A percentile compares a stretch with the other conserved stretches of the same genome.
Evolutionary conservation across 768 basidiomycete species (phyloP).

Genomic region (Strobilomyces dryophilus): DNA sequence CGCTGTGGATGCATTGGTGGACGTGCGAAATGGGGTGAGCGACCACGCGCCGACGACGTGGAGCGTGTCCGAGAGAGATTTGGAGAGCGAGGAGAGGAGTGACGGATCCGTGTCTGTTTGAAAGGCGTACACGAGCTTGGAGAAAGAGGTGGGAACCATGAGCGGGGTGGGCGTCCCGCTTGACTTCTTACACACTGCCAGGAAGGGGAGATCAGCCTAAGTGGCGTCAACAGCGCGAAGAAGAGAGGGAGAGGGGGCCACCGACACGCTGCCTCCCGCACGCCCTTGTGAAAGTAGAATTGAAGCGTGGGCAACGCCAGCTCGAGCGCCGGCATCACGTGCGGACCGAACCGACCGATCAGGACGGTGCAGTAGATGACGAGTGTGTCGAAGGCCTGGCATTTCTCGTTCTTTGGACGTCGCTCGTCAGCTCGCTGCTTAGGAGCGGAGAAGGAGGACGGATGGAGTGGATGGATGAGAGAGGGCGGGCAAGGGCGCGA

Average conservation of each 20-base stretch:
- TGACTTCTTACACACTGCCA: conserved; percentile 63
- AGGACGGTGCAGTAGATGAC: conserved; percentile 76
- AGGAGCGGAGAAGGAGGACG: too few species aligned
- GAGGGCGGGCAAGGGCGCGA: too few species aligned
- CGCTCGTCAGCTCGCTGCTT: too few species aligned
- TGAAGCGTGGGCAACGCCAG: conserved; percentile 65
- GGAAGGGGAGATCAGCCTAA: background rate
- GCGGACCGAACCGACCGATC: conserved; percentile 63
- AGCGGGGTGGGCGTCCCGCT: conserved; percentile 57
- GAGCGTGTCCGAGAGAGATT: conserved; percentile 59
- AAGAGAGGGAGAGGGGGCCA: too few species aligned
- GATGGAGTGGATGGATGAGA: too few species aligned
- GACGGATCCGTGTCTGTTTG: conserved; percentile 62
- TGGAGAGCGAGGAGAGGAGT: conserved; percentile 74
- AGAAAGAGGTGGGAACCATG: conserved; percentile 67
- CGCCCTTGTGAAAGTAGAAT: conserved; percentile 84
- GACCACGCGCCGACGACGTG: conserved; percentile 53
- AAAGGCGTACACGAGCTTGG: conserved; percentile 60
- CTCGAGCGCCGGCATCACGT: conserved; percentile 65
- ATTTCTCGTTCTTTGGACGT: too few species aligned
- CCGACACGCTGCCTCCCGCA: conserved; percentile 65
- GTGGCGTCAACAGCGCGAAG: too few species aligned
- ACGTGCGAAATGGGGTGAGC: conserved; percentile 28
- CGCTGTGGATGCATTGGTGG: conserved; percentile 19
- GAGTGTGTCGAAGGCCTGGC: conserved; percentile 81